A percentile compares a stretch with the other conserved stretches of the same genome.
phyloP scores from a whole-genome alignment of 306 rosid species.

The Ormosia emarginata region DNA sequence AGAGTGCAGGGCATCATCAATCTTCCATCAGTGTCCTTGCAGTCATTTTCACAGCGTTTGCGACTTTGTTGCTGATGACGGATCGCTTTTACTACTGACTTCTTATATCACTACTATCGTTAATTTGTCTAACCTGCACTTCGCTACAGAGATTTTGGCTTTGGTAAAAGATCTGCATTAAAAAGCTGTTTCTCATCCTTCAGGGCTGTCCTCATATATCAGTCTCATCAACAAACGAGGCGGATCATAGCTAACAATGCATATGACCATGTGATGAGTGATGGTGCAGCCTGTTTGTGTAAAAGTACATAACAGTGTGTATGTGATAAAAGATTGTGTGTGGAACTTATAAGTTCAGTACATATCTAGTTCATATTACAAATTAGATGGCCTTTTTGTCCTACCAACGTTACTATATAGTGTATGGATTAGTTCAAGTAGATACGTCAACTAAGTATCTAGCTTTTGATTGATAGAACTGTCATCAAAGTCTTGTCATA shows the following conservation, averaged over 20 bases:
- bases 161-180: neutral
- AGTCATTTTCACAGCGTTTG: constrained; percentile 23
- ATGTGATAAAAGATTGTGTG: constrained; percentile 23
- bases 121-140: neutral
- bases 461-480: neutral
- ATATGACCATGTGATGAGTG: constrained; percentile 6
- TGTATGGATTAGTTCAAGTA: constrained; percentile 21
- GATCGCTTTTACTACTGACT: constrained; percentile 25
- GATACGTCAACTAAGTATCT: neutral
- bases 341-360: constrained; percentile 25
- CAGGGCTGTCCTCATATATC: constrained; percentile 1
- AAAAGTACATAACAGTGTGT: constrained; percentile 23
- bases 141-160: neutral
- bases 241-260: constrained; percentile 6
- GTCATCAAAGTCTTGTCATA: neutral
- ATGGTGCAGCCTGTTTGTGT: constrained; percentile 26
- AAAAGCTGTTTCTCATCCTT: neutral
- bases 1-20: constrained; percentile 22
- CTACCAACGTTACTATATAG: neutral
- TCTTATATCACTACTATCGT: neutral
- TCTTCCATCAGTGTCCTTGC: constrained; percentile 15
- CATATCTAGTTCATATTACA: constrained; percentile 26
- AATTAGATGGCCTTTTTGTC: constrained; percentile 29
- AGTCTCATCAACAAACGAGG: constrained; percentile 12
- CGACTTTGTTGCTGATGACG: constrained; percentile 42